phyloP scores from a whole-genome alignment of 2,329 filamentous ascomycete genomes.

The Diaporthe velutina region DNA sequence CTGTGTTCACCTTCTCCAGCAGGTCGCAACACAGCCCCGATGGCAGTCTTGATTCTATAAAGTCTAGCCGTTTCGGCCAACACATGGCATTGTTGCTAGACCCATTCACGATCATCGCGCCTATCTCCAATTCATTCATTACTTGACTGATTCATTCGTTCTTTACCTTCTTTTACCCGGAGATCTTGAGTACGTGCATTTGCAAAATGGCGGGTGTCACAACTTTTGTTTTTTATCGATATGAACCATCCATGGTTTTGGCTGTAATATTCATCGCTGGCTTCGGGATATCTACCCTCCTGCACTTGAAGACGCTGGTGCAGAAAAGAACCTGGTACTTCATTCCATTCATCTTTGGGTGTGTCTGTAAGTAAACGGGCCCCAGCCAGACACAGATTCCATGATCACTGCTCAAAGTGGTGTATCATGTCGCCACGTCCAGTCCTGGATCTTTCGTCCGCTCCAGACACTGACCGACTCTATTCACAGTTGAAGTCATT shows the following conservation, averaged over 20 bases:
- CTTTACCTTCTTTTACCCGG: neutral
- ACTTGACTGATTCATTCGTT: neutral
- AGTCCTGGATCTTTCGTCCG: neutral
- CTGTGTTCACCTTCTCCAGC: neutral
- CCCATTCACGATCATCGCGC: neutral
- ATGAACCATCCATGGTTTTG: conserved; percentile 56
- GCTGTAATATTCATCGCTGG: conserved; percentile 56
- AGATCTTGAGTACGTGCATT: no score
- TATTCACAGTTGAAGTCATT: conserved; percentile 28
- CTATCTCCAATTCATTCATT: neutral
- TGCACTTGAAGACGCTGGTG: conserved; percentile 55
- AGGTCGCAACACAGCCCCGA: neutral
- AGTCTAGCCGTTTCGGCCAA: neutral
- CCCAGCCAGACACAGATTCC: neutral
- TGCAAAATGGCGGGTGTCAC: neutral
- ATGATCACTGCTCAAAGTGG: neutral
- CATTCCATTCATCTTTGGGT: conserved; percentile 65
- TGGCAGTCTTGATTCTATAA: neutral
- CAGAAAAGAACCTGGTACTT: conserved; percentile 62
- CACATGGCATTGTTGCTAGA: neutral
- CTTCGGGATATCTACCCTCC: conserved; percentile 52
- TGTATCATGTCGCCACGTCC: neutral
- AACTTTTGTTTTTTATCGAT: conserved; percentile 54
- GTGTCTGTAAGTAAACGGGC: conserved; percentile 55
- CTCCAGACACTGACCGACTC: neutral